Percentiles rank a stretch among this genome's conserved stretches.
Evolutionary conservation across 805 yeast species (phyloP).

Genomic region (Clavispora asparagi): DNA sequence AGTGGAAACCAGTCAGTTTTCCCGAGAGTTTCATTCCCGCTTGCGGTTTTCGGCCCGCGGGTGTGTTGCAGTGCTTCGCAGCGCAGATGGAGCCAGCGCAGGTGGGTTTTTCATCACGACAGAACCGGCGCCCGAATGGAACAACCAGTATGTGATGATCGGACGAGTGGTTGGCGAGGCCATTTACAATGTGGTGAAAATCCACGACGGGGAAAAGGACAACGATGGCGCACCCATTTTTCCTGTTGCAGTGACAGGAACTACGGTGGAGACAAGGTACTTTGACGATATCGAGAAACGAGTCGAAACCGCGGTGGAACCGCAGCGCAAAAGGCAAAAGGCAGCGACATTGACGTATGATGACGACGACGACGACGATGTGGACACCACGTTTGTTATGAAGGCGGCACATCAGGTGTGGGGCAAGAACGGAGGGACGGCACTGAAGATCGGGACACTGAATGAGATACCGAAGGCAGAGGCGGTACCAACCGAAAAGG

Average conservation of each 20-base stretch:
- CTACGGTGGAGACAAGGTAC: slow-evolving; percentile 42
- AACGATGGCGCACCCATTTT: slow-evolving; percentile 40
- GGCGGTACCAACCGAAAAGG: neutral
- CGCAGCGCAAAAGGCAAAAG: slow-evolving; percentile 16
- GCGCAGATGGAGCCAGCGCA: slow-evolving; percentile 14
- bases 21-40: slow-evolving; percentile 46
- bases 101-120: slow-evolving; percentile 37
- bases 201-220: slow-evolving; percentile 43
- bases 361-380: slow-evolving; percentile 36
- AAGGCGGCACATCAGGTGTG: slow-evolving; percentile 38
- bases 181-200: slow-evolving; percentile 46
- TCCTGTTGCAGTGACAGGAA: slow-evolving; percentile 41
- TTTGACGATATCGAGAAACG: slow-evolving; percentile 38
- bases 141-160: slow-evolving; percentile 39
- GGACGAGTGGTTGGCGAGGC: slow-evolving; percentile 58
- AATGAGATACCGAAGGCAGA: neutral
- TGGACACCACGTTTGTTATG: slow-evolving; percentile 37
- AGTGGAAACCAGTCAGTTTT: slow-evolving; percentile 5
- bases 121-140: slow-evolving; percentile 40
- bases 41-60: slow-evolving; percentile 51
- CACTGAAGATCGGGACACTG: neutral
- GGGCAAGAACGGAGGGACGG: slow-evolving; percentile 14
- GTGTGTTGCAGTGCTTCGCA: slow-evolving; percentile 44
- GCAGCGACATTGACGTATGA: slow-evolving; percentile 30
- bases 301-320: slow-evolving; percentile 1